Evolutionary conservation across 306 rosid species (phyloP).

Genomic region (Fragaria ananassa): DNA sequence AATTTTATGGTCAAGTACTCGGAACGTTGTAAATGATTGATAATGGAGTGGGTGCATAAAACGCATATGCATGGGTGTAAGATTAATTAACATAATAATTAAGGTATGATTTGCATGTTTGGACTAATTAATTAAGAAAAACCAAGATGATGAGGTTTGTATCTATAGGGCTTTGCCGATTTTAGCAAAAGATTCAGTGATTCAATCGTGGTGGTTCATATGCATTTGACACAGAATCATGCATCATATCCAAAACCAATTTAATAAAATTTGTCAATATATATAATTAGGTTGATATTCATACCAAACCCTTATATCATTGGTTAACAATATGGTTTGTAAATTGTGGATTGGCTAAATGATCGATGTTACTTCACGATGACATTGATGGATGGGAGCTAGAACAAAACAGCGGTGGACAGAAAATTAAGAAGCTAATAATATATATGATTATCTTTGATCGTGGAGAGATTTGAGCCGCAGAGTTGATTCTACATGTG

Average conservation of each 20-base stretch:
- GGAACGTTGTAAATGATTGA: neutral
- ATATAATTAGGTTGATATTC: neutral
- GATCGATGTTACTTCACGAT: neutral
- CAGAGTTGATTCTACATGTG: no score
- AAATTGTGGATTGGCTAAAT: no score
- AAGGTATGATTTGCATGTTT: neutral
- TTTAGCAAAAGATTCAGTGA: neutral
- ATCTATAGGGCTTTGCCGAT: neutral
- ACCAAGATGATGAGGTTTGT: neutral
- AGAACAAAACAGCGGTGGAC: neutral
- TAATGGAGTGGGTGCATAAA: neutral
- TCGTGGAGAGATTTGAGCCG: neutral
- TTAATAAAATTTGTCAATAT: no score
- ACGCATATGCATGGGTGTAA: neutral
- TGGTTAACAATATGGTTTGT: neutral
- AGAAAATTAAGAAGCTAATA: neutral
- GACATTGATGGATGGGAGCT: neutral
- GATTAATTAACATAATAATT: neutral
- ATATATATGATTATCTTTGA: neutral
- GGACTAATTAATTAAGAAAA: neutral
- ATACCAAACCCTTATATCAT: neutral
- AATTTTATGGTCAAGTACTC: neutral
- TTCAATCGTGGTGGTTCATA: neutral
- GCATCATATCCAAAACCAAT: neutral
- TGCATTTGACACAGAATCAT: neutral